Base-by-base conservation (phyloP, 768 basidiomycete species). In the Amanita pseudoporphyria region DNA sequence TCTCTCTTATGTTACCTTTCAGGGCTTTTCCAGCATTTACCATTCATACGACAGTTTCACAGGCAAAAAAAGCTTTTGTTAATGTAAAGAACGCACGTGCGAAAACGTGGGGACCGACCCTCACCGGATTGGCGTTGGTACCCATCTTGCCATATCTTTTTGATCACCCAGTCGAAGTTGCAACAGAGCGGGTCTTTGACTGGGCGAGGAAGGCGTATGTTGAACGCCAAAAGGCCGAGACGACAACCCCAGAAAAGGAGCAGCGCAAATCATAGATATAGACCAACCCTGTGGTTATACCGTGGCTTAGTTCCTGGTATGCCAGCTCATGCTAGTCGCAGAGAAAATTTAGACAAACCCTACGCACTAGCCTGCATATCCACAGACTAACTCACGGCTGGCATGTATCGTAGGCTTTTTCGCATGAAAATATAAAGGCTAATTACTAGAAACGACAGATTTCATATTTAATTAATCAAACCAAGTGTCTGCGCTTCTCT, bases 11-110 rank as follows among this genome's bases (percentile, higher is more conserved):
- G 45, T 46, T 37, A 49, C 45, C 33, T 53, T 53, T 19, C 56
- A 88, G 86, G 86, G 86, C 81, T 4, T 74, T 89, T 16, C 87
- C 87, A 1, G 87, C 87, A 0, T 74, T 92, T 51, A 92, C 88
- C 1, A 90, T 92, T 48, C 88, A 92, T 61, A 85, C 84, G 1
- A 77, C 84, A 5, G 88, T 91, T 40, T 77, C 74, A 24, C 82
- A 87, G 58, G 75, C 85, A 2, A 81, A 80, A 58, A 81, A 78
- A 51, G 76, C 77, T 2, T 86, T 87, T 60, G 69, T 64, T 38
- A 79, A 79, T 50, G 72, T 71, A 28, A 65, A 75, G 49, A 85
- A 76, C 58, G 71, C 72, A 7, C 73, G 76, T 36, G 54, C 87
- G 26, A 81, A 77, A 60, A 63, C 72, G 0, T 89, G 86, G 87